Conservation (phyloP, 2,329 filamentous ascomycete genomes). For the Neospermospora avenae region DNA sequence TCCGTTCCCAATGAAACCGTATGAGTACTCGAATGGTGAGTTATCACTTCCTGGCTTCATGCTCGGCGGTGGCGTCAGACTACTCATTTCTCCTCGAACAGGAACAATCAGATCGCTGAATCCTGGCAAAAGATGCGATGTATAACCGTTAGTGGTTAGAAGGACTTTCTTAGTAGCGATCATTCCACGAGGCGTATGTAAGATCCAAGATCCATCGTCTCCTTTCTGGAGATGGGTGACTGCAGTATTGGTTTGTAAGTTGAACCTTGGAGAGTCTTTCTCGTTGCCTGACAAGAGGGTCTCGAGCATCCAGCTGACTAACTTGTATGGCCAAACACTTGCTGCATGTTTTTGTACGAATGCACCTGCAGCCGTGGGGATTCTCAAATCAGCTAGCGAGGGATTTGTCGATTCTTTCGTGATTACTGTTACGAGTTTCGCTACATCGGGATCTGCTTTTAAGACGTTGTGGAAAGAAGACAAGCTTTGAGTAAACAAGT, state of each 20-base stretch:
- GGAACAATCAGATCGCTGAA: slow-evolving; percentile 74
- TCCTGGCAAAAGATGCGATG: slow-evolving; percentile 67
- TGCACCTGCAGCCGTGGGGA: slow-evolving; percentile 58
- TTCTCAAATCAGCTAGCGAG: slow-evolving; percentile 49
- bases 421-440: slow-evolving; percentile 38
- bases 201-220: slow-evolving; percentile 47
- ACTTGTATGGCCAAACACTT: slow-evolving; percentile 79
- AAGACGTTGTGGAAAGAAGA: slow-evolving; percentile 50
- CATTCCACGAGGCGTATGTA: slow-evolving; percentile 67
- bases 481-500: slow-evolving; percentile 51
- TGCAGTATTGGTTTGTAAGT: slow-evolving; percentile 72
- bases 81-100: slow-evolving; percentile 69
- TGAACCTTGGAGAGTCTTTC: slow-evolving; percentile 37
- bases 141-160: slow-evolving; percentile 82
- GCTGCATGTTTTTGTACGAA: slow-evolving; percentile 64
- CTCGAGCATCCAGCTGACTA: slow-evolving; percentile 70
- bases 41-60: slow-evolving; percentile 20
- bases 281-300: slow-evolving; percentile 20
- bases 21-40: slow-evolving; percentile 35
- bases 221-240: slow-evolving; percentile 48
- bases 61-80: slow-evolving; percentile 55
- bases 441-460: slow-evolving; percentile 54
- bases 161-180: slow-evolving; percentile 63
- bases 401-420: slow-evolving; percentile 32
- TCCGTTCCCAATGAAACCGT: slow-evolving; percentile 56